Evolutionary conservation across 371 early-diverging fungal genomes (phyloP).

Genomic region (Thermomucor indicae-seudaticae): DNA sequence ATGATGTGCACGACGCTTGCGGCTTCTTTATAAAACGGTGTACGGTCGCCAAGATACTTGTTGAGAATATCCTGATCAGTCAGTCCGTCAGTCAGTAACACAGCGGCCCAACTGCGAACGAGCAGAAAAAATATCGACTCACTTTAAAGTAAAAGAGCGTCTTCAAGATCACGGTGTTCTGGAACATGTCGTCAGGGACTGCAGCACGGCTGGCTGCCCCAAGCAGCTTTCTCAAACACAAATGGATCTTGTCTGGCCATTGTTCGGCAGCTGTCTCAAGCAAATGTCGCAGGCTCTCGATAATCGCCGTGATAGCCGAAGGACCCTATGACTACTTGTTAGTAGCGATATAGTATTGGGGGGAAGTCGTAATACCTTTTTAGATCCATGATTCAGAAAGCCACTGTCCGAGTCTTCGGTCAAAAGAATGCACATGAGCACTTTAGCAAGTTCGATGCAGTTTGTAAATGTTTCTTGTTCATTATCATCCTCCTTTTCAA

Average conservation of each 20-base stretch:
- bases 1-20: conserved; percentile 27
- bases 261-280: conserved; percentile 16
- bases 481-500: background rate
- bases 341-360: conserved; percentile 2
- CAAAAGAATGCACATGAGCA: conserved; percentile 20
- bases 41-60: conserved; percentile 24
- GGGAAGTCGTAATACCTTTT: conserved; percentile 13
- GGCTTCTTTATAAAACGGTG: conserved; percentile 44
- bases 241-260: conserved; percentile 25
- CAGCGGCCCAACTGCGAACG: too few relatives aligned
- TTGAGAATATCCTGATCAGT: conserved; percentile 22
- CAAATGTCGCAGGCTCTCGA: conserved; percentile 7
- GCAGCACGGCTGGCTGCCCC: too few relatives aligned
- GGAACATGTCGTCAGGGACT: too few relatives aligned
- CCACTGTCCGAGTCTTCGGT: conserved; percentile 37
- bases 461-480: conserved; percentile 1
- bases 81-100: too few relatives aligned
- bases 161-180: too few relatives aligned
- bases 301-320: conserved; percentile 11
- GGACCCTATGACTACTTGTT: conserved; percentile 6
- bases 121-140: too few relatives aligned
- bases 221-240: background rate
- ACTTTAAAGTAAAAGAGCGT: too few relatives aligned
- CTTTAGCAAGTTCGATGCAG: conserved; percentile 13
- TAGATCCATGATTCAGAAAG: conserved; percentile 26